phyloP scores from a whole-genome alignment of 1,284 basidiomycete species.

The Waitea zeae region DNA sequence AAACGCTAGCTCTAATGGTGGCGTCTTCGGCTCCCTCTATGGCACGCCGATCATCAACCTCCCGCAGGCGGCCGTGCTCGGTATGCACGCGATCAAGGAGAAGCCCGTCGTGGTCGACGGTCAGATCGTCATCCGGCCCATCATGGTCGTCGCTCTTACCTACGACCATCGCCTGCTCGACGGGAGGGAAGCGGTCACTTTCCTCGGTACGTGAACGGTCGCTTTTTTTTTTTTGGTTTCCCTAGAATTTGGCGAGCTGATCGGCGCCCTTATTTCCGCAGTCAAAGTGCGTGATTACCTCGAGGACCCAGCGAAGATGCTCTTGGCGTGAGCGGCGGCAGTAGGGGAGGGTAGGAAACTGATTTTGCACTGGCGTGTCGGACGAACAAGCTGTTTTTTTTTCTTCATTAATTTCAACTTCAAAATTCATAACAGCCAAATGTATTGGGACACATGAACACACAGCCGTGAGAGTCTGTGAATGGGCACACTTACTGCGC shows the following conservation, averaged over 20 bases:
- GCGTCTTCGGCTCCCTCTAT: constrained; percentile 93
- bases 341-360: too few species aligned
- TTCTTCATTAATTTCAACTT: too few species aligned
- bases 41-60: constrained; percentile 97
- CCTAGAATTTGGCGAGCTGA: neutral
- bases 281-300: constrained; percentile 60
- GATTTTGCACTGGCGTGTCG: too few species aligned
- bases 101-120: constrained; percentile 86
- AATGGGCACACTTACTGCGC: too few species aligned
- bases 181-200: constrained; percentile 91
- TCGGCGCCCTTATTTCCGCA: constrained; percentile 10
- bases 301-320: constrained; percentile 51
- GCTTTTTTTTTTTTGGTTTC: constrained; percentile 5
- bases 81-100: constrained; percentile 97
- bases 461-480: too few species aligned
- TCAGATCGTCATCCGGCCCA: constrained; percentile 88
- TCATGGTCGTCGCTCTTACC: constrained; percentile 91
- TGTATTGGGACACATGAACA: too few species aligned
- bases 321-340: constrained; percentile 17
- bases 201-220: constrained; percentile 60
- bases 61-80: constrained; percentile 88
- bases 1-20: constrained; percentile 76
- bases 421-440: too few species aligned
- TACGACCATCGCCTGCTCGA: constrained; percentile 96
- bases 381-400: too few species aligned